Conservation (phyloP, 257 asterid species). For the Fraxinus excelsior region DNA sequence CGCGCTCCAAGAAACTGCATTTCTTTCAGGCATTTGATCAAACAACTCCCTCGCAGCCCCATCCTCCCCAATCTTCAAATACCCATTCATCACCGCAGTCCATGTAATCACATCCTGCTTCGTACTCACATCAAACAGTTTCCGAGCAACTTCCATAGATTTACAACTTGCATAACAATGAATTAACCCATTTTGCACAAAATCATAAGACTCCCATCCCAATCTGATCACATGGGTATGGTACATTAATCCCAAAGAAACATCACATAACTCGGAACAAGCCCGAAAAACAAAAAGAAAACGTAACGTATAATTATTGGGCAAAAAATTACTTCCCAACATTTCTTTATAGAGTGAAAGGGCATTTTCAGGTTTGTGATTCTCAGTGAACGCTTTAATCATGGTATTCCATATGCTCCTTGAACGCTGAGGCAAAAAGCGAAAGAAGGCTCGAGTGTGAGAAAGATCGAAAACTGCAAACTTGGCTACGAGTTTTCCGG, state of each 20-base stretch:
- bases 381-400: slow-evolving; percentile 42
- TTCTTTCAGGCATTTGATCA: slow-evolving; percentile 54
- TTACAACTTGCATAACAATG: slow-evolving; percentile 46
- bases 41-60: slow-evolving; percentile 44
- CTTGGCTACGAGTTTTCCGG: slow-evolving; percentile 35
- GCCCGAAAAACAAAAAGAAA: slow-evolving; percentile 54
- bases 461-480: slow-evolving; percentile 30
- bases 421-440: slow-evolving; percentile 29
- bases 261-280: slow-evolving; percentile 38
- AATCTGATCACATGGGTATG: slow-evolving; percentile 45
- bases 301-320: slow-evolving; percentile 57
- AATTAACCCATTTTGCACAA: slow-evolving; percentile 58
- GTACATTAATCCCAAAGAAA: slow-evolving; percentile 37
- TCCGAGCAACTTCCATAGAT: slow-evolving; percentile 38
- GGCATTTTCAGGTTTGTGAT: slow-evolving; percentile 35
- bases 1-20: slow-evolving; percentile 54
- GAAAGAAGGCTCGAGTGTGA: slow-evolving; percentile 34
- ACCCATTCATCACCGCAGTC: slow-evolving; percentile 56
- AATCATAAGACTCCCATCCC: slow-evolving; percentile 61
- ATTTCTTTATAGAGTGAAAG: slow-evolving; percentile 42
- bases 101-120: slow-evolving; percentile 46
- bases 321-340: slow-evolving; percentile 34
- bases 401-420: slow-evolving; percentile 44
- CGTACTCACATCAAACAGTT: slow-evolving; percentile 41
- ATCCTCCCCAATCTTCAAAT: slow-evolving; percentile 36